Evolutionary conservation across 2,329 filamentous ascomycete species (phyloP), one percentile per base, ranked within the genome.

Genomic region (Nannizzia gypsea): DNA sequence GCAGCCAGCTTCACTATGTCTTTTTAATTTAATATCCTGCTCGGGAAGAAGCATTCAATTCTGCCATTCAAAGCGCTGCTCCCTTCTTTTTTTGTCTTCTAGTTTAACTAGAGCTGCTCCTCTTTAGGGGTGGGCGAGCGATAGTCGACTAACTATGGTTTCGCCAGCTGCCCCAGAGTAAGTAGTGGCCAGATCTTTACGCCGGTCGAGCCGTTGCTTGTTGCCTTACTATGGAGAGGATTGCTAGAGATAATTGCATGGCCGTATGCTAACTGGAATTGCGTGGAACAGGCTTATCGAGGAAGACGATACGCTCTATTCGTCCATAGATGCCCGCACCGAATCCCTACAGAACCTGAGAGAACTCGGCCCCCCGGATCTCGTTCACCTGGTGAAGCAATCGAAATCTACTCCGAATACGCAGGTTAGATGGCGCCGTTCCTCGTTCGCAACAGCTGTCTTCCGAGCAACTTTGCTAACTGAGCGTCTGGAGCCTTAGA

Each of bases 311-410:
- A 82, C 95, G 63, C 88, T 95, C 71, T 90, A 71, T 63, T 71
- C 95, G 68, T 89, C 92, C 58, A 87, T 96, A 73, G 91, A 96
- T 71, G 86, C 90, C 67, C 87, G 93, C 73, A 95, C 92, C 67
- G 93, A 99, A 71, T 88, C 88, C 48, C 82, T 99, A 42, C 81
- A 87, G 66, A 83, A 85, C 55, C 81, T 99, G 64, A 88, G 93
- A 70, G 93, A 99, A 80, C 83, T 99, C 61, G 93, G 93, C 46
- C 93, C 93, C 26, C 93, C 93, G 59, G 93, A 99, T 74, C 82
- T 99, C 28, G 92, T 97, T 42, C 93, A 99, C 76, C 82, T 99
- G 60, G 83, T 96, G 68, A 97, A 96, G 71, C 83, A 85, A 68
- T 80, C 82, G 9, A 76, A 81, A 68, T 83, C 83, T 71, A 79